phyloP scores from a whole-genome alignment of 495 filamentous ascomycete species.

The Penicillium robsamsonii region DNA sequence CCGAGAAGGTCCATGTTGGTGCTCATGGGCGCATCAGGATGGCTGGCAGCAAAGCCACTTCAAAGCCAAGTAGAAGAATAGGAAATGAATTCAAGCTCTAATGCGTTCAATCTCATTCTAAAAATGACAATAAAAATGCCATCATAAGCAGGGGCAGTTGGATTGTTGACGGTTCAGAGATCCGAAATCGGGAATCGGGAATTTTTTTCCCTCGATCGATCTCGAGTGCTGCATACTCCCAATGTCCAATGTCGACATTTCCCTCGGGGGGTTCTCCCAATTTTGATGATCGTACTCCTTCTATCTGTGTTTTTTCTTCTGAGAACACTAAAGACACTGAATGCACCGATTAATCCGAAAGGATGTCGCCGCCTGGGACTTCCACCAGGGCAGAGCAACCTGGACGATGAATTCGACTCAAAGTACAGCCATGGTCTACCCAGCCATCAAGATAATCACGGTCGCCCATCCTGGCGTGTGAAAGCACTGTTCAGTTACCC shows the following conservation, averaged over 20 bases:
- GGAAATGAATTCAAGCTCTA: background rate
- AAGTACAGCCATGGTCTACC: conserved; percentile 33
- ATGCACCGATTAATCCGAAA: conserved; percentile 11
- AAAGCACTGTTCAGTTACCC: conserved; percentile 87
- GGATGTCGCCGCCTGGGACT: conserved; percentile 41
- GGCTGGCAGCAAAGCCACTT: conserved; percentile 5
- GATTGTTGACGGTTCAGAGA: conserved; percentile 1
- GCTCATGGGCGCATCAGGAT: conserved; percentile 20
- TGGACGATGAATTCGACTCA: conserved; percentile 39
- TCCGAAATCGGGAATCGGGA: conserved; percentile 7
- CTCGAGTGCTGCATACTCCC: background rate
- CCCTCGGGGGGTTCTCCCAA: background rate
- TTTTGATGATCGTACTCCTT: conserved; percentile 3
- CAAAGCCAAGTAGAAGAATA: background rate
- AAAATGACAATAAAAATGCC: background rate
- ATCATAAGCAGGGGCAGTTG: background rate
- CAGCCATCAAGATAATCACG: conserved; percentile 14
- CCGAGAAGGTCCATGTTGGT: conserved; percentile 34
- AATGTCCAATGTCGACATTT: background rate
- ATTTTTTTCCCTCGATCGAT: conserved; percentile 7
- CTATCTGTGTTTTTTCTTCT: conserved; percentile 4
- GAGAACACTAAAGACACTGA: background rate
- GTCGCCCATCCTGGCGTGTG: conserved; percentile 51
- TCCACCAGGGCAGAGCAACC: conserved; percentile 29
- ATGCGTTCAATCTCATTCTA: background rate